Conservation (phyloP, 306 rosid species). For the Pyrus betulifolia region DNA sequence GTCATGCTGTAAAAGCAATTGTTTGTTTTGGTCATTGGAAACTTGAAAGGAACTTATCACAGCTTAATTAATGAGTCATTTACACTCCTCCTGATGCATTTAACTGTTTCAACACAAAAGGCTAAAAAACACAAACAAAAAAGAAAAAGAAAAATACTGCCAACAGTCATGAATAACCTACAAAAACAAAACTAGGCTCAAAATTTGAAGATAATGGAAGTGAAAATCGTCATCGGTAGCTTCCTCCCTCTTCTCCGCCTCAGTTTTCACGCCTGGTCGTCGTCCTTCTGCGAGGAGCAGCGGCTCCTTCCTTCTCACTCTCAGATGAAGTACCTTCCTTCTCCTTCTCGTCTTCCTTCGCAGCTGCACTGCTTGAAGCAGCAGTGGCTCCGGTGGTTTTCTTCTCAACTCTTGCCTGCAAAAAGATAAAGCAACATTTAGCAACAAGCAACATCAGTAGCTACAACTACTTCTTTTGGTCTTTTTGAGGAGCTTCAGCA, state of each 20-base stretch:
- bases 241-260: conserved; percentile 8
- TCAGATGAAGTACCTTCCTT: conserved; percentile 40
- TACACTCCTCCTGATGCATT: conserved; percentile 9
- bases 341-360: conserved; percentile 34
- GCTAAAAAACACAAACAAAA: neutral
- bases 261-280: conserved; percentile 49
- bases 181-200: conserved; percentile 3
- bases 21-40: neutral
- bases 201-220: neutral
- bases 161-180: conserved; percentile 7
- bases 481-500: neutral
- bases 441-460: neutral
- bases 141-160: neutral
- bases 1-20: neutral
- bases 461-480: neutral
- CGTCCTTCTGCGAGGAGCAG: conserved; percentile 57
- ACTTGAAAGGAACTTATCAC: neutral
- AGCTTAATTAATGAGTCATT: conserved; percentile 12
- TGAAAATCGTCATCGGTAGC: neutral
- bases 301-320: conserved; percentile 40
- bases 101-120: conserved; percentile 6
- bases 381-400: conserved; percentile 26
- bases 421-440: neutral
- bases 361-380: conserved; percentile 25
- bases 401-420: conserved; percentile 38